These are phyloP conservation scores for Neobulgaria alba DNA, from an alignment of 2,329 filamentous ascomycete species.

Conservation along the genomic window DNA sequence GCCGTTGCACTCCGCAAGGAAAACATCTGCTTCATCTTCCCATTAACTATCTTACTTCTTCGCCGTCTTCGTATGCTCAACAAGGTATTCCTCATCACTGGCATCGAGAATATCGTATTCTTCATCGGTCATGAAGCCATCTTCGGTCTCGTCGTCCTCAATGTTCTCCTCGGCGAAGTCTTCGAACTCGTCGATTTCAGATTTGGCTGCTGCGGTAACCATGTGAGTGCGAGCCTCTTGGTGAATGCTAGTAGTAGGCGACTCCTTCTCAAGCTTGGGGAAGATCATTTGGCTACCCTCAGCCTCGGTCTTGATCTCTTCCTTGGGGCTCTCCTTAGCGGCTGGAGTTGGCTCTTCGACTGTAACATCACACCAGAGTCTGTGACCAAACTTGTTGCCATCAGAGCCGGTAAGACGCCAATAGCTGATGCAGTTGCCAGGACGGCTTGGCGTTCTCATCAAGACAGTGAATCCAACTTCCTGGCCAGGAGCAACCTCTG, in stretches of 20 bases:
- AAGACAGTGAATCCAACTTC: constrained; percentile 73
- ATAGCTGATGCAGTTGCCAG: constrained; percentile 83
- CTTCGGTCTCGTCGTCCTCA: constrained; percentile 53
- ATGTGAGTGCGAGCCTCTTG: constrained; percentile 48
- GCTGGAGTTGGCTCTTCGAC: constrained; percentile 41
- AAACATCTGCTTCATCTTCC: too few relatives aligned
- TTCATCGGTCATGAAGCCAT: constrained; percentile 89
- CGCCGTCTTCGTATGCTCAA: constrained; percentile 36
- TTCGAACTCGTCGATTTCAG: constrained; percentile 33
- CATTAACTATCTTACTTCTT: constrained; percentile 22
- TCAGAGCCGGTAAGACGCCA: constrained; percentile 84
- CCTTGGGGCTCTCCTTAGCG: constrained; percentile 30
- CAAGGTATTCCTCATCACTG: constrained; percentile 75
- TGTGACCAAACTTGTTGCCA: constrained; percentile 80
- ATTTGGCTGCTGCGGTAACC: constrained; percentile 39
- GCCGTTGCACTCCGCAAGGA: constrained; percentile 13
- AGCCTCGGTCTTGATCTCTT: constrained; percentile 25
- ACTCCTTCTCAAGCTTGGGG: constrained; percentile 92
- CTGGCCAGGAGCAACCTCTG: constrained; percentile 62
- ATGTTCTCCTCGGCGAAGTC: constrained; percentile 47
- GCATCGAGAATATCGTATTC: constrained; percentile 97
- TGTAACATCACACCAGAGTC: constrained; percentile 87
- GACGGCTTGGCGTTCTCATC: constrained; percentile 69
- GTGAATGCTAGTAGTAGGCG: constrained; percentile 72
- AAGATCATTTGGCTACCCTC: constrained; percentile 78